Conservation (phyloP, 2,329 filamentous ascomycete genomes). For the Zarea fungicola region DNA sequence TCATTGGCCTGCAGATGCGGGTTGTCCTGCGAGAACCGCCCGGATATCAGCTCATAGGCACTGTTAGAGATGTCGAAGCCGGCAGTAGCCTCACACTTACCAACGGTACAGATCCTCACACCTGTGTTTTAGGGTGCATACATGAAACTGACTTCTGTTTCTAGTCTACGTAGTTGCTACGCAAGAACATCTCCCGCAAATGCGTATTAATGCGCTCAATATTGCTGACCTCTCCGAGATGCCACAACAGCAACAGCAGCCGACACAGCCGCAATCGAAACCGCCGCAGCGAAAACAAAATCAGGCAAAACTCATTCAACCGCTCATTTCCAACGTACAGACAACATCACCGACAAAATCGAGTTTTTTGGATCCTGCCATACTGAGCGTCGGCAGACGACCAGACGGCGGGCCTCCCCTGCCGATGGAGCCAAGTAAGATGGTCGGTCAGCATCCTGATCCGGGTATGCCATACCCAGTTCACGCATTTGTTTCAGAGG, state of each 20-base stretch:
- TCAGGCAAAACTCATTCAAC: slow-evolving; percentile 19
- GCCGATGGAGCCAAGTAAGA: slow-evolving; percentile 21
- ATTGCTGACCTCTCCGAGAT: slow-evolving; percentile 42
- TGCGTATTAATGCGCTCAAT: slow-evolving; percentile 43
- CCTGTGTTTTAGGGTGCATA: too few species aligned
- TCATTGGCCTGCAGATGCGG: slow-evolving; percentile 71
- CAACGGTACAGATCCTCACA: slow-evolving; percentile 52
- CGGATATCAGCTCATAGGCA: slow-evolving; percentile 61
- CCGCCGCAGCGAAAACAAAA: too few species aligned
- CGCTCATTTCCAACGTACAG: slow-evolving; percentile 18
- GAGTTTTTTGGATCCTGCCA: slow-evolving; percentile 74
- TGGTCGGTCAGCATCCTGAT: slow-evolving; percentile 24
- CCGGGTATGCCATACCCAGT: slow-evolving; percentile 13
- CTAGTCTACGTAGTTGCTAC: slow-evolving; percentile 36
- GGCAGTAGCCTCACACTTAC: slow-evolving; percentile 64
- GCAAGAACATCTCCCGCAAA: slow-evolving; percentile 36
- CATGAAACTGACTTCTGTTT: neutral
- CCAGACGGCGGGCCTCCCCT: slow-evolving; percentile 27
- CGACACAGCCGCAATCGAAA: slow-evolving; percentile 23
- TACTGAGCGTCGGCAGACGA: slow-evolving; percentile 60
- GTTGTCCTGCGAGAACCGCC: slow-evolving; percentile 65
- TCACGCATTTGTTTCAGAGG: neutral
- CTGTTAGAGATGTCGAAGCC: slow-evolving; percentile 62
- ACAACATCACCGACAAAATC: slow-evolving; percentile 37
- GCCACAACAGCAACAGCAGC: slow-evolving; percentile 24